Conservation (phyloP, 2,329 filamentous ascomycete genomes). For the Penicillium olsonii region DNA sequence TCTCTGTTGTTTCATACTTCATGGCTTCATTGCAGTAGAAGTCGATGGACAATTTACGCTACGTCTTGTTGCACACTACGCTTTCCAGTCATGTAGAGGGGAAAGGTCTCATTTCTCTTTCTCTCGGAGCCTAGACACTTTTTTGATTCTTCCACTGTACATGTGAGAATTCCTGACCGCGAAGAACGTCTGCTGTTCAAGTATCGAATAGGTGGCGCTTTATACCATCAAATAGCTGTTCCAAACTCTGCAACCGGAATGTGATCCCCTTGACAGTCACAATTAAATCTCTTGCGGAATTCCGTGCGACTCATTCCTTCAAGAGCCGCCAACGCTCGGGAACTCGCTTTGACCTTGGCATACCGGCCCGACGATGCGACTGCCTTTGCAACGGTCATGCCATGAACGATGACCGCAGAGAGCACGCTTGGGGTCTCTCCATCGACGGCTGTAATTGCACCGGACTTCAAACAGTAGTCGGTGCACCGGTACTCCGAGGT, state of each 20-base stretch:
- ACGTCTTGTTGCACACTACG: no score
- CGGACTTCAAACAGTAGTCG: conserved; percentile 53
- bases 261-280: conserved; percentile 56
- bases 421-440: conserved; percentile 56
- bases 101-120: no score
- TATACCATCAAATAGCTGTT: conserved; percentile 29
- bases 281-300: conserved; percentile 63
- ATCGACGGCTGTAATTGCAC: conserved; percentile 48
- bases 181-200: no score
- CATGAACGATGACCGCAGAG: conserved; percentile 76
- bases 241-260: conserved; percentile 23
- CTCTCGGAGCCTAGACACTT: no score
- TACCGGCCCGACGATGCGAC: conserved; percentile 67
- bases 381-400: conserved; percentile 63
- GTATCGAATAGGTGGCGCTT: no score
- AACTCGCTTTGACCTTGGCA: conserved; percentile 63
- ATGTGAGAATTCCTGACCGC: no score
- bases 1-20: no score
- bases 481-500: conserved; percentile 66
- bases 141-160: no score
- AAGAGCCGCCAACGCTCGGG: conserved; percentile 43
- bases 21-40: no score
- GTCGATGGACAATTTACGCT: no score
- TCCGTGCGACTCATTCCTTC: conserved; percentile 55
- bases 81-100: no score